phyloP scores from a whole-genome alignment of 1,284 basidiomycete species.

The Apiotrichum gamsii region DNA sequence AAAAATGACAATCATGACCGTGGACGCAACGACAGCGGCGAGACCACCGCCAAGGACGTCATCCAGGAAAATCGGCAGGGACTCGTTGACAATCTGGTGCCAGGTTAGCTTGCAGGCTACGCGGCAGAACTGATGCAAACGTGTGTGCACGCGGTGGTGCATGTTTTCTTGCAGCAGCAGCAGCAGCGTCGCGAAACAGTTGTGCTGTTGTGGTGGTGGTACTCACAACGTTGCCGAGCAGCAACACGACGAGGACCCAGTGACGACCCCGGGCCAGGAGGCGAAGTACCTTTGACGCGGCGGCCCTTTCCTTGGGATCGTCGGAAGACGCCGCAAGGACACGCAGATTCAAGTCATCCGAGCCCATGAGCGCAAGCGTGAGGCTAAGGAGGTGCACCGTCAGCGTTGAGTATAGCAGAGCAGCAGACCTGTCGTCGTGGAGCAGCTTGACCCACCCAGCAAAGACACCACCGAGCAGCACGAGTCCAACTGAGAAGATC shows the following conservation, averaged over 20 bases:
- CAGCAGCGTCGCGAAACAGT: too few species aligned
- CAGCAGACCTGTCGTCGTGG: too few species aligned
- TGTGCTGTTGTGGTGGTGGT: too few species aligned
- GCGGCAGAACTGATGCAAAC: too few species aligned
- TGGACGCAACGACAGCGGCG: conserved; percentile 73
- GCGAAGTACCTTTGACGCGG: conserved; percentile 69
- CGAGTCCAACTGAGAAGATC: conserved; percentile 58
- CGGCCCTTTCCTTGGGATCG: conserved; percentile 58
- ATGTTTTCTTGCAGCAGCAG: too few species aligned
- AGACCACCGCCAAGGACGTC: conserved; percentile 78
- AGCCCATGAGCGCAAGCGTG: conserved; percentile 88
- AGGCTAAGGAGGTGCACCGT: conserved; percentile 50
- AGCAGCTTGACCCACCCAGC: conserved; percentile 78
- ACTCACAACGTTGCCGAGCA: conserved; percentile 76
- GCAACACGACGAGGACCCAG: conserved; percentile 87
- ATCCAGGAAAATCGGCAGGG: conserved; percentile 83
- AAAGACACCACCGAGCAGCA: conserved; percentile 74
- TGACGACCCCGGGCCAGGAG: conserved; percentile 76
- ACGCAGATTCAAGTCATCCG: conserved; percentile 85
- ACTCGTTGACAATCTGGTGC: conserved; percentile 71
- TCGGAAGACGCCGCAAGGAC: conserved; percentile 76
- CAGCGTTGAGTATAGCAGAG: not conserved
- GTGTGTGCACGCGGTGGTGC: too few species aligned
- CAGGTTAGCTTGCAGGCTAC: not conserved
- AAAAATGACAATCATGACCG: conserved; percentile 66